These are phyloP conservation scores for Ephemerocybe angulata DNA, from an alignment of 768 basidiomycete species.

Conservation along the genomic window DNA sequence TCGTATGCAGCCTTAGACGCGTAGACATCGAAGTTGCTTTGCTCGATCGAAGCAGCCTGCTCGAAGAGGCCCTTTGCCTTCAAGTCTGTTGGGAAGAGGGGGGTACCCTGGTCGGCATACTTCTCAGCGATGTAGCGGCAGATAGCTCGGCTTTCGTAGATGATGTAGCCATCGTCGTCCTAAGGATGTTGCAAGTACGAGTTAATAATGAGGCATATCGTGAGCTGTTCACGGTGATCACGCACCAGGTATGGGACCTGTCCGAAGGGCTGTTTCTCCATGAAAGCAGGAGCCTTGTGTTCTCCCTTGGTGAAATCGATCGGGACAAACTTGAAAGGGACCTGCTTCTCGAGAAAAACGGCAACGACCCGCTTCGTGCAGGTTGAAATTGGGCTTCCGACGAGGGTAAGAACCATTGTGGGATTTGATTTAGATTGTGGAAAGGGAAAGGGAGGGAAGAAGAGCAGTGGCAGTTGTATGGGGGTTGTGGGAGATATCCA, in stretches of 20 bases:
- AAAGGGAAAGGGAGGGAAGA: no score
- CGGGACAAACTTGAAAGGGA: slow-evolving; percentile 12
- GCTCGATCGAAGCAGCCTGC: slow-evolving; percentile 51
- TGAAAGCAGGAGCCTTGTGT: slow-evolving; percentile 10
- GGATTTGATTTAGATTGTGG: no score
- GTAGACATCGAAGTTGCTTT: slow-evolving; percentile 48
- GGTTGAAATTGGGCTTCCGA: slow-evolving; percentile 9
- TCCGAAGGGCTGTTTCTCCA: slow-evolving; percentile 15
- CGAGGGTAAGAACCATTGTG: slow-evolving; percentile 14
- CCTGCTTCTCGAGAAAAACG: slow-evolving; percentile 14
- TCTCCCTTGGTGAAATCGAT: slow-evolving; percentile 10
- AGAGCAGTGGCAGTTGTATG: no score
- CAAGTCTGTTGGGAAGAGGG: slow-evolving; percentile 44
- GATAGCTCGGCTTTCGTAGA: slow-evolving; percentile 68
- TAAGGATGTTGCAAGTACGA: slow-evolving; percentile 20
- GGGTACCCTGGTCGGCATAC: slow-evolving; percentile 46
- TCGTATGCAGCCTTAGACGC: slow-evolving; percentile 43
- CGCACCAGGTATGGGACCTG: slow-evolving; percentile 14
- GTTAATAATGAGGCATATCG: neutral
- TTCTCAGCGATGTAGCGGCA: slow-evolving; percentile 56
- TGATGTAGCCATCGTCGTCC: slow-evolving; percentile 60
- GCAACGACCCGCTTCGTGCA: slow-evolving; percentile 13
- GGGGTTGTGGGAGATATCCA: no score
- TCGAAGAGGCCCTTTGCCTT: slow-evolving; percentile 44
- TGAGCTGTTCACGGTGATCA: neutral